Percentiles rank a stretch among this genome's conserved stretches.
These are phyloP conservation scores for Letharia lupina DNA, from an alignment of 495 filamentous ascomycete species.

Conservation along the genomic window DNA sequence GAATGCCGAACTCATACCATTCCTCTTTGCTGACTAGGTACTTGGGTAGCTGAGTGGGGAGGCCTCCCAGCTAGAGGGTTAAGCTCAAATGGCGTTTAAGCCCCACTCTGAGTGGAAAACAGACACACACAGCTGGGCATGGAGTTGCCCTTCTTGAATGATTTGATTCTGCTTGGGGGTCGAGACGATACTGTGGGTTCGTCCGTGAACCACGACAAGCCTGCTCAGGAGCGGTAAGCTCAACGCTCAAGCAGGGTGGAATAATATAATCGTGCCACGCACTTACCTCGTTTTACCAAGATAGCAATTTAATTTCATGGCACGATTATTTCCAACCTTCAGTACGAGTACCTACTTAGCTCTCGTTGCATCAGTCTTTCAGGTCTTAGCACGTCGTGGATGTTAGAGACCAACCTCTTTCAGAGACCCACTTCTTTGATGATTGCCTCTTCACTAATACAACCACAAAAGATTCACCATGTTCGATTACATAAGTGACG, in stretches of 20 bases:
- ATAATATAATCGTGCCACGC: neutral
- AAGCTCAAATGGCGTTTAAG: neutral
- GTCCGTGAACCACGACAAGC: neutral
- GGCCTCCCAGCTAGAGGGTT: neutral
- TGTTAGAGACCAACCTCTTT: no score
- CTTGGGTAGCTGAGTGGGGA: neutral
- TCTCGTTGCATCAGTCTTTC: neutral
- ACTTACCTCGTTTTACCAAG: no score
- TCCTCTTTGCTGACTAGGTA: neutral
- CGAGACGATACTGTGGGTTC: neutral
- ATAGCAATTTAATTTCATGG: no score
- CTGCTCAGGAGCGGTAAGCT: neutral
- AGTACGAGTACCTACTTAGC: neutral
- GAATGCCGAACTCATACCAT: neutral
- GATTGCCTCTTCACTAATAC: no score
- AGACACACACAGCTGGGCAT: neutral
- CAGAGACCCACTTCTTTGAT: no score
- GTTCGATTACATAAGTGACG: neutral
- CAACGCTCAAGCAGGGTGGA: neutral
- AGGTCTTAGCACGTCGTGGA: no score
- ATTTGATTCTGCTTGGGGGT: neutral
- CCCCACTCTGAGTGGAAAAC: neutral
- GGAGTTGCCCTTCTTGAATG: neutral
- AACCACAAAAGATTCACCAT: no score
- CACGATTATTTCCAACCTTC: neutral